A percentile compares a stretch with the other conserved stretches of the same genome.
Conservation (phyloP, 2,329 filamentous ascomycete species). For the Orbilia brochopaga region DNA sequence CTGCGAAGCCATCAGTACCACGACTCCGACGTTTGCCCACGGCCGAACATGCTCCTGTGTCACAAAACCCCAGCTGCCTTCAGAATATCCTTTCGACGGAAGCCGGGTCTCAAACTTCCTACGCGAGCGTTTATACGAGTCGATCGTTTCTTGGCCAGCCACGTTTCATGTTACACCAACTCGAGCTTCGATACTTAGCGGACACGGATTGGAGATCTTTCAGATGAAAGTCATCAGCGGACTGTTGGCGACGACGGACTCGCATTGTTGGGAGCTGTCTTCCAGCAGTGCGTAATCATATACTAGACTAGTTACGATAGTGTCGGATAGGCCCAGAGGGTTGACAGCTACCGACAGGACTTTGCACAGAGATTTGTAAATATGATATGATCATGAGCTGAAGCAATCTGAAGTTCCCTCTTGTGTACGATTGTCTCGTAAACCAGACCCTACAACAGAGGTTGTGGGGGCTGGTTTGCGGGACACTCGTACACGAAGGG, state of each 20-base stretch:
- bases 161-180: slow-evolving; percentile 31
- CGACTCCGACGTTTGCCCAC: slow-evolving; percentile 16
- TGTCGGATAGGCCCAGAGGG: slow-evolving; percentile 28
- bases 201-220: slow-evolving; percentile 35
- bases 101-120: slow-evolving; percentile 27
- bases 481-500: neutral
- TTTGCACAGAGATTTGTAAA: slow-evolving; percentile 35
- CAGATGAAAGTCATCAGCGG: slow-evolving; percentile 28
- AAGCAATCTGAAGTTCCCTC: neutral
- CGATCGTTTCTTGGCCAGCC: slow-evolving; percentile 41
- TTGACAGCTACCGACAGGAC: slow-evolving; percentile 29
- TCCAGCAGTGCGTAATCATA: slow-evolving; percentile 18
- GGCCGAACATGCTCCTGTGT: slow-evolving; percentile 32
- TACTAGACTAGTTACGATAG: slow-evolving; percentile 22
- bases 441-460: slow-evolving; percentile 7
- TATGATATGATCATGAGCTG: too few relatives aligned
- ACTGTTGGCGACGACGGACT: slow-evolving; percentile 21
- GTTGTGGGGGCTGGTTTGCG: slow-evolving; percentile 9
- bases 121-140: slow-evolving; percentile 27
- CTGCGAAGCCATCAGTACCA: slow-evolving; percentile 26
- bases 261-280: slow-evolving; percentile 22
- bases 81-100: slow-evolving; percentile 32
- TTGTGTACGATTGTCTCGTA: slow-evolving; percentile 9
- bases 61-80: slow-evolving; percentile 39
- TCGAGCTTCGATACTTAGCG: slow-evolving; percentile 21